Evolutionary conservation across 2,329 filamentous ascomycete genomes (phyloP).

Genomic region (Talaromyces marneffei): DNA sequence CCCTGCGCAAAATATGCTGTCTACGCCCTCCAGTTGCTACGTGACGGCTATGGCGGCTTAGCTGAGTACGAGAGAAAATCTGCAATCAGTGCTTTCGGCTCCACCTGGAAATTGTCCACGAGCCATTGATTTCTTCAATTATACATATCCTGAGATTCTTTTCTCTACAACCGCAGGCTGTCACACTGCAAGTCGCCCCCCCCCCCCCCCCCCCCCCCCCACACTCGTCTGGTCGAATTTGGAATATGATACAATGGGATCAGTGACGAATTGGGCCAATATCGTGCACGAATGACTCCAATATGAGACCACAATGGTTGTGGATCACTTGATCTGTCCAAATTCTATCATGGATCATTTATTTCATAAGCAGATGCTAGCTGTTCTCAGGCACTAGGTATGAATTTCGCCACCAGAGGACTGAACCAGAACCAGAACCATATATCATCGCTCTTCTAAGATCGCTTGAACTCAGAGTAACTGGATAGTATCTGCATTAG

Average conservation of each 20-base stretch:
- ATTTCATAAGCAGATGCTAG: not conserved
- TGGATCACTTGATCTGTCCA: not conserved
- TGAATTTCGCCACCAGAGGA: not conserved
- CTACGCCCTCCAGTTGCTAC: not conserved
- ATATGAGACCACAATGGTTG: not conserved
- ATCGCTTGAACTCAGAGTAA: not conserved
- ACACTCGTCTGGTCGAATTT: not conserved
- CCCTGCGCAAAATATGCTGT: not conserved
- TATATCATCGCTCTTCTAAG: not conserved
- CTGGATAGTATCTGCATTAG: not conserved
- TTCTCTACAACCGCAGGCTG: not conserved
- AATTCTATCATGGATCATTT: too few species aligned
- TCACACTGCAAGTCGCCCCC: not conserved
- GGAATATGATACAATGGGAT: not conserved
- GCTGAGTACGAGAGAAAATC: not conserved
- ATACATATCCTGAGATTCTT: not conserved
- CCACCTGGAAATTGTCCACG: not conserved
- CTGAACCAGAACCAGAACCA: not conserved
- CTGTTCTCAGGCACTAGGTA: not conserved
- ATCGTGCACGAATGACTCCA: not conserved
- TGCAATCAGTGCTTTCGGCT: not conserved
- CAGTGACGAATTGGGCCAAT: not conserved
- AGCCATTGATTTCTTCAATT: not conserved
- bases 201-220: too few species aligned
- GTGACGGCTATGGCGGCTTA: not conserved